Conservation (phyloP, 129 eudicot species). For the Rutidosis leptorrhynchoides region DNA sequence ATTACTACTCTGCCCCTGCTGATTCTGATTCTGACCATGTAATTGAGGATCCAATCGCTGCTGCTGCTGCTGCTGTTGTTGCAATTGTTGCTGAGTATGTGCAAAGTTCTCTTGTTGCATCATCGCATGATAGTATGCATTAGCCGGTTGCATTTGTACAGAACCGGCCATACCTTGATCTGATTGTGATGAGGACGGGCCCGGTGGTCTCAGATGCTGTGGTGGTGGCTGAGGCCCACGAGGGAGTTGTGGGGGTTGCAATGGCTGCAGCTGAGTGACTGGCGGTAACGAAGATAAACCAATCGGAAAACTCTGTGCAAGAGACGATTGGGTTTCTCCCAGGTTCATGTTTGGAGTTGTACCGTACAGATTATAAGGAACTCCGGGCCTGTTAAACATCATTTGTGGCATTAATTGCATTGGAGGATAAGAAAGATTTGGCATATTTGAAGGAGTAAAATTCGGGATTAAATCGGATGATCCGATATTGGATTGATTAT, state of each 20-base stretch:
- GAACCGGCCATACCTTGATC: conserved; percentile 55
- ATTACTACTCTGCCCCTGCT: conserved; percentile 46
- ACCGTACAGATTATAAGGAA: conserved; percentile 49
- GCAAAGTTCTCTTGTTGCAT: conserved; percentile 55
- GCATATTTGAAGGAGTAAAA: conserved; percentile 37
- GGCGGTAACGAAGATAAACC: conserved; percentile 49
- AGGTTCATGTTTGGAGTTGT: conserved; percentile 42
- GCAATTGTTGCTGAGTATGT: conserved; percentile 49
- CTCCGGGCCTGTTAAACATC: conserved; percentile 57
- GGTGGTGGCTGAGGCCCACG: conserved; percentile 66
- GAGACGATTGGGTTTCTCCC: conserved; percentile 46
- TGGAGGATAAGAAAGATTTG: conserved; percentile 55
- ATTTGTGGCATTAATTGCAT: conserved; percentile 51
- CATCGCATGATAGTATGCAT: conserved; percentile 51
- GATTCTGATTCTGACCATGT: conserved; percentile 40
- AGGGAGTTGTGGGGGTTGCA: conserved; percentile 82
- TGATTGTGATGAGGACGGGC: conserved; percentile 56
- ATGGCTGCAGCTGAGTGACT: conserved; percentile 68
- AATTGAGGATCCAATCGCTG: conserved; percentile 47
- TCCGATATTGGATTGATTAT: conserved; percentile 49
- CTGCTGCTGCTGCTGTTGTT: conserved; percentile 42
- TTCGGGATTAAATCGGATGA: conserved; percentile 48
- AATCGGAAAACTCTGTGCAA: conserved; percentile 51
- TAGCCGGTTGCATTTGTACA: conserved; percentile 57
- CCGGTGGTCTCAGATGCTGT: conserved; percentile 70